Evolutionary conservation across 306 rosid species (phyloP), one percentile per base, ranked within the genome.

Genomic region (Vachellia collinsii): DNA sequence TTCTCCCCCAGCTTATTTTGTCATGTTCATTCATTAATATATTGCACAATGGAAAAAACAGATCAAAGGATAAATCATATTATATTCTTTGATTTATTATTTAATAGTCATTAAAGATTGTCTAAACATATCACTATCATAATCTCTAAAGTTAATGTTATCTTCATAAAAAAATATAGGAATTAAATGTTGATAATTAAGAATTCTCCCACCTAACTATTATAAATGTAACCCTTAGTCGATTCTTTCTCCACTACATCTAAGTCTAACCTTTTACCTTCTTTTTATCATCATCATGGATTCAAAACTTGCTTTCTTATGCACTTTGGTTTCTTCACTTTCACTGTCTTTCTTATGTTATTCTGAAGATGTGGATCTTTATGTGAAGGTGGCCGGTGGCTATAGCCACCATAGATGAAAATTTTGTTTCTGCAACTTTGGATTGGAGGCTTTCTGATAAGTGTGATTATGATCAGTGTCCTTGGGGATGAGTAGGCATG

Each of bases 231-330:
- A 16, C 22, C 8, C 0, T 13, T 3, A 3, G 25, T 22, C 37
- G 11, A 4, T 11, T 23, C 16, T 10, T 59, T 59, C 11, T 59
- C 1, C 65, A 20, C 37, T 0, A 29, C 2, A 23, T 59, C 65
- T 20, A n/a, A n/a, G 12, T 20, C 29, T 20, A 20, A 22, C 1
- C 39, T 34, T 3, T 36, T 3, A 64, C 5, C 62, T 56, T 14
- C 22, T 6, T 59, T 59, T 36, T 22, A 4, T 13, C 11, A 25
- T 12, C 79, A 59, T 34, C n/a, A 86, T 86, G 91, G 64, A 39
- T 63, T 6, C 70, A 46, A 86, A 75, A 75, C 34, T 29, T 29
- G 34, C 34, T 29, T 29, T 29, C 34, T 29, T 29, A 29, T 29
- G 34, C 34, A 29, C 2, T 29, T 29, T 29, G 1, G 34, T 29